phyloP scores from a whole-genome alignment of 2,329 filamentous ascomycete species.

The Boeremia lycopersici region DNA sequence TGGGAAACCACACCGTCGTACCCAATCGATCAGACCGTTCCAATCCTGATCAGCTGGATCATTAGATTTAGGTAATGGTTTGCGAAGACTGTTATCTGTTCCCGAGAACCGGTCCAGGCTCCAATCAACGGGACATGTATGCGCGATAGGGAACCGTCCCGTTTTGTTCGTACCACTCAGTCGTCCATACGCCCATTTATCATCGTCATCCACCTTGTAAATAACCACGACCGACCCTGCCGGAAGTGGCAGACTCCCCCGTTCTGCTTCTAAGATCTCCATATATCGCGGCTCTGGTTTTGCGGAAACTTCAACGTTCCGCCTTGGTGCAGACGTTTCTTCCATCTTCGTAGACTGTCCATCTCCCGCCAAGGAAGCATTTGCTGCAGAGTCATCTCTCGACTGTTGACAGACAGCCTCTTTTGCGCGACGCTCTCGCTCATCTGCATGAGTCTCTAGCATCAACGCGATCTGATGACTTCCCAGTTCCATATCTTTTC shows the following conservation, averaged over 20 bases:
- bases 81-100: not conserved
- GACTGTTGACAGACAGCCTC: not conserved
- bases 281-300: not conserved
- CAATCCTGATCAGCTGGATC: not conserved
- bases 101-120: conserved; percentile 3
- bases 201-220: not conserved
- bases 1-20: not conserved
- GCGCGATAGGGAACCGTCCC: conserved; percentile 1
- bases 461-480: not conserved
- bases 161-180: not conserved
- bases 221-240: conserved; percentile 1
- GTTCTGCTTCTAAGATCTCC: not conserved
- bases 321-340: not conserved
- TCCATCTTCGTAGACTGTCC: too few species aligned
- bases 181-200: conserved; percentile 6
- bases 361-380: not conserved
- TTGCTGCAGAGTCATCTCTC: not conserved
- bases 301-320: too few species aligned
- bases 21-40: not conserved
- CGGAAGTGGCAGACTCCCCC: not conserved
- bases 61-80: not conserved
- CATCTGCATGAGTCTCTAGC: not conserved
- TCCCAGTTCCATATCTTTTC: not conserved
- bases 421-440: not conserved
- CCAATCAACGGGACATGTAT: conserved; percentile 10